A percentile compares a stretch with the other conserved stretches of the same genome.
Evolutionary conservation across 768 basidiomycete genomes (phyloP).

Genomic region (Phaeolepiota aurea): DNA sequence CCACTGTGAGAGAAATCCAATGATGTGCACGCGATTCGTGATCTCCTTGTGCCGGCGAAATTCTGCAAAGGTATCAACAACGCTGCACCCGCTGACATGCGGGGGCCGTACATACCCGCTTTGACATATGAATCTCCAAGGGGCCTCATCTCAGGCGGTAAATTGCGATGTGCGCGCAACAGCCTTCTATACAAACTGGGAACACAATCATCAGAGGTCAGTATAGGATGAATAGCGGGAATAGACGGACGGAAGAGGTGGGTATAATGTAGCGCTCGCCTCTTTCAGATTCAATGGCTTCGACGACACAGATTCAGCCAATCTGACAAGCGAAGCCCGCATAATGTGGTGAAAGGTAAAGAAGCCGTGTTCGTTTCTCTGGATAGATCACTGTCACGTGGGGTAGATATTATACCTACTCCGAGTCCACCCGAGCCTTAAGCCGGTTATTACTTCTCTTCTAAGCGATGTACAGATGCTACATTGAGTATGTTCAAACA

Average conservation of each 20-base stretch:
- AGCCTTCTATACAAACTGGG: slow-evolving; percentile 67
- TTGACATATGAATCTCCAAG: slow-evolving; percentile 86
- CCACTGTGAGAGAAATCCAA: slow-evolving; percentile 95
- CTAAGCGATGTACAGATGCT: not conserved
- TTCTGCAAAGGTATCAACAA: slow-evolving; percentile 38
- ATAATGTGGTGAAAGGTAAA: slow-evolving; percentile 20
- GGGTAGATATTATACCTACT: too few species aligned
- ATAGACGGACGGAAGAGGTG: slow-evolving; percentile 69
- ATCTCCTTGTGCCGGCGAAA: slow-evolving; percentile 76
- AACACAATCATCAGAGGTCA: slow-evolving; percentile 1
- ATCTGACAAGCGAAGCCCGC: slow-evolving; percentile 30
- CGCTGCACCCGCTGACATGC: slow-evolving; percentile 1
- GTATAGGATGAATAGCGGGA: not conserved
- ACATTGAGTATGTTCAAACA: not conserved
- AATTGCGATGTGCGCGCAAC: slow-evolving; percentile 66
- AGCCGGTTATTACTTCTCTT: too few species aligned
- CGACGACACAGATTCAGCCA: slow-evolving; percentile 52
- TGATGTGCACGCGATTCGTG: slow-evolving; percentile 84
- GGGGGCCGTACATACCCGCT: slow-evolving; percentile 35
- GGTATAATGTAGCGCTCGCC: slow-evolving; percentile 62
- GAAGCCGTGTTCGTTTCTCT: too few species aligned
- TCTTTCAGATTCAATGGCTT: slow-evolving; percentile 51
- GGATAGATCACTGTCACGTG: too few species aligned
- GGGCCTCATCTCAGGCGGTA: slow-evolving; percentile 74
- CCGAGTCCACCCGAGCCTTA: too few species aligned